phyloP scores from a whole-genome alignment of 75 land plant genomes.

The Cupressus sempervirens region DNA sequence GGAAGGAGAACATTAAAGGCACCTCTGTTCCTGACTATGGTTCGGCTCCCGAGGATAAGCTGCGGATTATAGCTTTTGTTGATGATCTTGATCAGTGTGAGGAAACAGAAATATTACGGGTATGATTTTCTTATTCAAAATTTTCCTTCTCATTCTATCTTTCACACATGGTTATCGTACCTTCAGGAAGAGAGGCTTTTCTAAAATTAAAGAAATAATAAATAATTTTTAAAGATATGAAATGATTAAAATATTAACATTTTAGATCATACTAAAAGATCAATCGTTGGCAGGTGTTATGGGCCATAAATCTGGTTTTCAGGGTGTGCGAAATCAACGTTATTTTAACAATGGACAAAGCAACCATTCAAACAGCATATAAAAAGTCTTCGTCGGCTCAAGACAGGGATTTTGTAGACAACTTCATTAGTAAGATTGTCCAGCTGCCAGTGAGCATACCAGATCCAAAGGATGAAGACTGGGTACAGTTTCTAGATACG shows the following conservation, averaged over 20 bases:
- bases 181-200: too few relatives aligned
- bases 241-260: too few relatives aligned
- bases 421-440: neutral
- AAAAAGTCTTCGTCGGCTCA: neutral
- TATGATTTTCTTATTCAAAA: neutral
- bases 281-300: too few relatives aligned
- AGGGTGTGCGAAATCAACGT: neutral
- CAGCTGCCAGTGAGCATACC: neutral
- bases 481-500: neutral
- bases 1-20: neutral
- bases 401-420: neutral
- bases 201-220: too few relatives aligned
- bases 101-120: neutral
- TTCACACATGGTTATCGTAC: too few relatives aligned
- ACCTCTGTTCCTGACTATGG: neutral
- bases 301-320: neutral
- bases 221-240: too few relatives aligned
- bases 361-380: neutral
- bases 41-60: neutral
- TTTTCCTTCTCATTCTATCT: too few relatives aligned
- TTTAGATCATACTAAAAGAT: too few relatives aligned
- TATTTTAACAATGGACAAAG: neutral
- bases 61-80: neutral
- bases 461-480: neutral
- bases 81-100: neutral